phyloP scores from a whole-genome alignment of 805 yeast genomes.

The Myxozyma sirexii region DNA sequence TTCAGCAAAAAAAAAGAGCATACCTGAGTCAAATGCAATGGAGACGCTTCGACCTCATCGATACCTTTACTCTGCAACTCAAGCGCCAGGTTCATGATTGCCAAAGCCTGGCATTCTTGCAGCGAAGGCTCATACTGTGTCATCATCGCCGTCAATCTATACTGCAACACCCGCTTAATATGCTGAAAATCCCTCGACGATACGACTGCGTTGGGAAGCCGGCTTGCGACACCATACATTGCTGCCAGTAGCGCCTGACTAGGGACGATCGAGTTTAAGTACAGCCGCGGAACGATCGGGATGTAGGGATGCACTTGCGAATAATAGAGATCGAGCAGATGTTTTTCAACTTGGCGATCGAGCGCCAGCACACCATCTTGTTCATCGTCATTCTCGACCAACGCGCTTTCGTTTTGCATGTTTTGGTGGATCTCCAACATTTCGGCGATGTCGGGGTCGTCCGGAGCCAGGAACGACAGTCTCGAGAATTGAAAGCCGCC shows the following conservation, averaged over 20 bases:
- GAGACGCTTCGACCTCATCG: slow-evolving; percentile 13
- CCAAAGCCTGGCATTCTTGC: slow-evolving; percentile 22
- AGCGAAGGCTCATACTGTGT: slow-evolving; percentile 14
- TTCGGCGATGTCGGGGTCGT: slow-evolving; percentile 15
- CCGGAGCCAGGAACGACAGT: slow-evolving; percentile 12
- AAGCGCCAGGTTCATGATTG: slow-evolving; percentile 16
- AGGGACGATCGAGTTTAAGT: slow-evolving; percentile 12
- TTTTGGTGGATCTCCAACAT: slow-evolving; percentile 11
- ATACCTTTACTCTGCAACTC: slow-evolving; percentile 16
- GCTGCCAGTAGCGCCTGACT: slow-evolving; percentile 16
- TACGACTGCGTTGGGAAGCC: slow-evolving; percentile 19
- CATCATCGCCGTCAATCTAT: neutral
- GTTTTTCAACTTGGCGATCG: slow-evolving; percentile 14
- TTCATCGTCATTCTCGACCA: slow-evolving; percentile 16
- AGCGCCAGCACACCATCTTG: slow-evolving; percentile 14
- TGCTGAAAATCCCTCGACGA: slow-evolving; percentile 23
- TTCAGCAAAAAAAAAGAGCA: too few relatives aligned
- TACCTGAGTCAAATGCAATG: slow-evolving; percentile 19
- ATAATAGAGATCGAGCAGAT: slow-evolving; percentile 17
- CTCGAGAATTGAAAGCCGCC: slow-evolving; percentile 24
- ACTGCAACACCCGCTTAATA: slow-evolving; percentile 16
- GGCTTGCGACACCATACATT: slow-evolving; percentile 27
- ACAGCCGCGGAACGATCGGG: slow-evolving; percentile 22
- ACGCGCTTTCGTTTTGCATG: slow-evolving; percentile 15
- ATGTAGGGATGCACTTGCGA: slow-evolving; percentile 23